Conservation (phyloP, 2,329 filamentous ascomycete species). For the Xylariaceae sp. region DNA sequence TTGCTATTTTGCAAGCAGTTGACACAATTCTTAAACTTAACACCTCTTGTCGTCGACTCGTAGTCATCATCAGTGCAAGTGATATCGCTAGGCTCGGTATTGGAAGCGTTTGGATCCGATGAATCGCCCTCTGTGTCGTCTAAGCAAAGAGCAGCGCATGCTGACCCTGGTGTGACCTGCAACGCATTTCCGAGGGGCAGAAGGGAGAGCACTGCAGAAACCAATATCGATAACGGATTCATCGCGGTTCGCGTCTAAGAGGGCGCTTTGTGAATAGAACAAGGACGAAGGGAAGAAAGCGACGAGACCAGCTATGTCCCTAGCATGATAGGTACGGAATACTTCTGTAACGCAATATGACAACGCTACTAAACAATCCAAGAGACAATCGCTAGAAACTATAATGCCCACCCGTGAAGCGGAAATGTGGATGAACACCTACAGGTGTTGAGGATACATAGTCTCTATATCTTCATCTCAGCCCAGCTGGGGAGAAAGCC, state of each 20-base stretch:
- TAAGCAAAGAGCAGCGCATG: slow-evolving; percentile 48
- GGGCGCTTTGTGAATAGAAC: not conserved
- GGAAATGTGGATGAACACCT: not conserved
- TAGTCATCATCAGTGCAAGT: slow-evolving; percentile 44
- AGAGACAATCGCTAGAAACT: not conserved
- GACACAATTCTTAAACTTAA: slow-evolving; percentile 47
- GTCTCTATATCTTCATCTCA: slow-evolving; percentile 19
- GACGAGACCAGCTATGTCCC: slow-evolving; percentile 7
- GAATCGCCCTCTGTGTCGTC: slow-evolving; percentile 36
- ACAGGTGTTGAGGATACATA: slow-evolving; percentile 6
- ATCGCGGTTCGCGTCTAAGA: slow-evolving; percentile 5
- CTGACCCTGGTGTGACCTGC: slow-evolving; percentile 49
- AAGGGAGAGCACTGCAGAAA: slow-evolving; percentile 9
- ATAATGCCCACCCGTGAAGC: too few species aligned
- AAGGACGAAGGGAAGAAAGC: slow-evolving; percentile 2
- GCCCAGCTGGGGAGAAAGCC: slow-evolving; percentile 10
- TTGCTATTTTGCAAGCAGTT: slow-evolving; percentile 47
- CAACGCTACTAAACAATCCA: slow-evolving; percentile 1
- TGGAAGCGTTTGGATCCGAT: slow-evolving; percentile 35
- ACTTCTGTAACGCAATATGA: slow-evolving; percentile 2
- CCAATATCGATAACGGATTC: slow-evolving; percentile 11
- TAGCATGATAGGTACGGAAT: slow-evolving; percentile 14
- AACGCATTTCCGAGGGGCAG: slow-evolving; percentile 7
- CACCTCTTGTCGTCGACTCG: slow-evolving; percentile 35
- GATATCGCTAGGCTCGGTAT: slow-evolving; percentile 46